phyloP scores from a whole-genome alignment of 306 rosid genomes.

The Casuarina equisetifolia region DNA sequence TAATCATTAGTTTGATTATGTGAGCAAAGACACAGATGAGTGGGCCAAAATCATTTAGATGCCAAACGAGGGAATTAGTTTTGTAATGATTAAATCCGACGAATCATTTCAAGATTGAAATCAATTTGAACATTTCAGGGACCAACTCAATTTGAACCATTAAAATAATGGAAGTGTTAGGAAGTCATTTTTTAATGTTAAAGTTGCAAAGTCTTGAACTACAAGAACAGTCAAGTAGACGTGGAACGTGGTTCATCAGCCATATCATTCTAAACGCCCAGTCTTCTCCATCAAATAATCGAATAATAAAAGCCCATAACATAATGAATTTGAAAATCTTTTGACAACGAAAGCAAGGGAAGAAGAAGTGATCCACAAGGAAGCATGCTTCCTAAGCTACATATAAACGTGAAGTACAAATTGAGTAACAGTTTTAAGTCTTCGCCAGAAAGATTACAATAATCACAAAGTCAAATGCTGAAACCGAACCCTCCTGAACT shows the following conservation, averaged over 20 bases:
- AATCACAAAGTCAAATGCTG: too few relatives aligned
- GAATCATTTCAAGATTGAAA: not conserved
- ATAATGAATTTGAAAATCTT: not conserved
- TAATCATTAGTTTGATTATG: not conserved
- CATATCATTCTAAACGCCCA: not conserved
- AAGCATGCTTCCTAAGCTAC: not conserved
- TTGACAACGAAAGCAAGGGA: not conserved
- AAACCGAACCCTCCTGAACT: too few relatives aligned
- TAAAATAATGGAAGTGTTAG: not conserved
- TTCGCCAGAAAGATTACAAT: not conserved
- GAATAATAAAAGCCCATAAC: not conserved
- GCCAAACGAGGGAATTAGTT: not conserved
- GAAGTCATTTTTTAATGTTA: not conserved
- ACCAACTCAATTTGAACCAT: not conserved
- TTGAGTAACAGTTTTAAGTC: too few relatives aligned
- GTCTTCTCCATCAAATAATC: not conserved
- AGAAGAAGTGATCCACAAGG: not conserved
- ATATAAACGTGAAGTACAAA: too few relatives aligned
- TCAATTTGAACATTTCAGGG: not conserved
- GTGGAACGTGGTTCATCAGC: not conserved
- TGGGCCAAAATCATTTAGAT: not conserved
- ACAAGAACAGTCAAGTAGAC: not conserved
- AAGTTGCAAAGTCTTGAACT: not conserved
- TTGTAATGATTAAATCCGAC: not conserved
- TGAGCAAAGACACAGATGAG: not conserved